phyloP scores from a whole-genome alignment of 1,139 yeast genomes.

The Geotrichum cucujoidarum region DNA sequence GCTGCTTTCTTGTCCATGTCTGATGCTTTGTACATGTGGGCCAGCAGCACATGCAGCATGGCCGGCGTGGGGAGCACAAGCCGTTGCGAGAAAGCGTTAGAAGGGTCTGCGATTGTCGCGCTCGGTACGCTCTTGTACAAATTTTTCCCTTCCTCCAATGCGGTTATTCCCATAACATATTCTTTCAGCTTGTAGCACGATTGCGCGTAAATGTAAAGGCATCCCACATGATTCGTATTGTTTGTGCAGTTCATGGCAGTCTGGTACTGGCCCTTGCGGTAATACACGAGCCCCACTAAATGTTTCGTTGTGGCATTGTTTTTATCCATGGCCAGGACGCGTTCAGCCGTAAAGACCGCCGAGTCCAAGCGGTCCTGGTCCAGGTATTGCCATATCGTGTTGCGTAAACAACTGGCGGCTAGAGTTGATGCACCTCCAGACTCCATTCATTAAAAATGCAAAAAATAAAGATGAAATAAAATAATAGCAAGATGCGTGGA shows the following conservation, averaged over 20 bases:
- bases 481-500: no score
- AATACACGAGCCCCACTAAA: constrained; percentile 59
- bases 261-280: constrained; percentile 51
- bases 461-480: neutral
- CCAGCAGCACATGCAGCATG: constrained; percentile 57
- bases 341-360: constrained; percentile 78
- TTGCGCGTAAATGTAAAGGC: constrained; percentile 64
- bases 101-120: neutral
- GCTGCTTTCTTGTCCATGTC: constrained; percentile 65
- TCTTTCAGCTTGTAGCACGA: constrained; percentile 55
- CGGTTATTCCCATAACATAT: constrained; percentile 60
- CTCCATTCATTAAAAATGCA: constrained; percentile 14
- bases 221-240: constrained; percentile 56
- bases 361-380: constrained; percentile 65
- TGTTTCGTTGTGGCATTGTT: constrained; percentile 52
- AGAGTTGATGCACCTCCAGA: constrained; percentile 8
- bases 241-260: constrained; percentile 42
- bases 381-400: constrained; percentile 54
- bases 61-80: constrained; percentile 17
- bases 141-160: constrained; percentile 37
- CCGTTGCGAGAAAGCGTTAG: constrained; percentile 4
- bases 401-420: constrained; percentile 21
- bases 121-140: constrained; percentile 10
- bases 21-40: constrained; percentile 56
- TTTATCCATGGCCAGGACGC: constrained; percentile 56